Conservation (phyloP, 73 alveolate species). For the Durusdinium trenchii region DNA sequence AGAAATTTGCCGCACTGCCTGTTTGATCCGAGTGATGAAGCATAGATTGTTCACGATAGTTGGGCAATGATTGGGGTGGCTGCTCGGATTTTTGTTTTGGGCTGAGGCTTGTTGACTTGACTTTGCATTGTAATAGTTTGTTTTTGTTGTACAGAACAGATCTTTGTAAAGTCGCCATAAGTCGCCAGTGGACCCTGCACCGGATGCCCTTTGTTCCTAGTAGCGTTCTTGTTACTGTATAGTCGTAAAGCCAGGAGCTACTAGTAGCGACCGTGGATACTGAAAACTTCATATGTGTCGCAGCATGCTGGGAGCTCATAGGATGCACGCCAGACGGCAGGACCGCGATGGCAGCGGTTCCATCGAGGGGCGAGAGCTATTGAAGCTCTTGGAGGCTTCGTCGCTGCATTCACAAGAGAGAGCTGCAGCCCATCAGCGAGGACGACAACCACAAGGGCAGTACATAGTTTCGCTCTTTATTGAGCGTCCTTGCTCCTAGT, state of each 20-base stretch:
- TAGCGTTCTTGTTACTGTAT: no score
- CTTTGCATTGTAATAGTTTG: not conserved
- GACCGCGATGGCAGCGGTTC: conserved; percentile 84
- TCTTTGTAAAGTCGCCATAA: not conserved
- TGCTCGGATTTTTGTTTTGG: not conserved
- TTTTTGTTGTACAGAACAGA: not conserved
- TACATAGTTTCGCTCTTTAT: no score
- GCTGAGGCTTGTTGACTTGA: not conserved
- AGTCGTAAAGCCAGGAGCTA: no score
- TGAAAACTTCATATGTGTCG: no score
- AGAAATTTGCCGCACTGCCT: conserved; percentile 52
- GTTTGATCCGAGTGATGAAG: not conserved
- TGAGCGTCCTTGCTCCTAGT: no score
- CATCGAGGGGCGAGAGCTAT: conserved; percentile 64
- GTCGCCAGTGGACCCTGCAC: not conserved
- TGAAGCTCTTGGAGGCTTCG: conserved; percentile 91
- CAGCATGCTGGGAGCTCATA: no score
- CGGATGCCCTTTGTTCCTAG: not conserved
- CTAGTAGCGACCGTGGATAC: no score
- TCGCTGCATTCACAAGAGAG: no score
- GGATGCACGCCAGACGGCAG: conserved; percentile 11
- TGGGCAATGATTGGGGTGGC: not conserved
- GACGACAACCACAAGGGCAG: no score
- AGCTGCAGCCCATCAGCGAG: no score
- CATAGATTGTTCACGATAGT: not conserved